Evolutionary conservation across 1,139 yeast species (phyloP).

Genomic region (Blastobotrys serpentis): DNA sequence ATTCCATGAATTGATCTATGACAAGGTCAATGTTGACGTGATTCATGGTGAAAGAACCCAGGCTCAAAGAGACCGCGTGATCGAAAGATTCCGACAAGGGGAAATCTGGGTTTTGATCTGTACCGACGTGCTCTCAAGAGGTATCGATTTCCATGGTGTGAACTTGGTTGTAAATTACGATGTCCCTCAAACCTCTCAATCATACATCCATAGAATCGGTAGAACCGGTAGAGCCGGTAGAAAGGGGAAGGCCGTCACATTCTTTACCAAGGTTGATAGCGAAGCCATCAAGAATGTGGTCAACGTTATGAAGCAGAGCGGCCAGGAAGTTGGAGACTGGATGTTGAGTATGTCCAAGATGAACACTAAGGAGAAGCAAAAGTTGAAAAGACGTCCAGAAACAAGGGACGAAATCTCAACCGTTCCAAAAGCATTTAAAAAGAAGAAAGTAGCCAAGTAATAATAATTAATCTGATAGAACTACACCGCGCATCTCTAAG

Average conservation of each 20-base stretch:
- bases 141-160: constrained; percentile 96
- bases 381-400: constrained; percentile 58
- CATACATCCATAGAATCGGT: constrained; percentile 97
- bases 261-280: constrained; percentile 87
- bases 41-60: constrained; percentile 95
- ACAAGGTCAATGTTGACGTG: constrained; percentile 88
- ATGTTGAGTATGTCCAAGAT: constrained; percentile 74
- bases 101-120: constrained; percentile 95
- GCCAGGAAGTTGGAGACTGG: constrained; percentile 69
- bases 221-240: constrained; percentile 98
- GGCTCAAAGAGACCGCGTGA: constrained; percentile 80
- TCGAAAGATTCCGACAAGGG: constrained; percentile 81
- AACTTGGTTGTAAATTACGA: constrained; percentile 93
- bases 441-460: neutral
- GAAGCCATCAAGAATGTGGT: constrained; percentile 76
- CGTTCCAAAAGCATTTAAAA: constrained; percentile 50
- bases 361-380: constrained; percentile 62
- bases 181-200: constrained; percentile 90
- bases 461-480: neutral
- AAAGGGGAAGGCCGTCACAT: constrained; percentile 81
- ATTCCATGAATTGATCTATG: constrained; percentile 87
- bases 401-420: constrained; percentile 80
- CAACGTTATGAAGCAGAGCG: constrained; percentile 94
- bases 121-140: constrained; percentile 94
- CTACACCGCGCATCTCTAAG: too few relatives aligned